Percentiles rank a stretch among this genome's conserved stretches.
Conservation (phyloP, 345 rosid species). For the Corymbia maculata region DNA sequence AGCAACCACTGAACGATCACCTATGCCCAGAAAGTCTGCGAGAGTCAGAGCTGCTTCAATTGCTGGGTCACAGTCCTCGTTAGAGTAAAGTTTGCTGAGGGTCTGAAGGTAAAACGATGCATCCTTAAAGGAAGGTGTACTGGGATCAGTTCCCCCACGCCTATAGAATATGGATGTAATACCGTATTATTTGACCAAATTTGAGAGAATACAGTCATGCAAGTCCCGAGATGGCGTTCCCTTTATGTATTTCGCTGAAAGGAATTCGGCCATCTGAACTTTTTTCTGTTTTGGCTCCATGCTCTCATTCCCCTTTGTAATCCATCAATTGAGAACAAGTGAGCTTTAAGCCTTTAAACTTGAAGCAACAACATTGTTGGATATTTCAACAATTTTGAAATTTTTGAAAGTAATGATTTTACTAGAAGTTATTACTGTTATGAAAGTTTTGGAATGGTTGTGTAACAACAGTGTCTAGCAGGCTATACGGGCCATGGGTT, state of each 20-base stretch:
- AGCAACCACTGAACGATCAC: not conserved
- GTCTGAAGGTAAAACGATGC: not conserved
- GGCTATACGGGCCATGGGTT: too few relatives aligned
- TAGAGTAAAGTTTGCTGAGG: not conserved
- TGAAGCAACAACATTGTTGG: not conserved
- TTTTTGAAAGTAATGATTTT: too few relatives aligned
- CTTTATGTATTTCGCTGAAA: not conserved
- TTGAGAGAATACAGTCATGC: not conserved
- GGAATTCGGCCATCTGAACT: not conserved
- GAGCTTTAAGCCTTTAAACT: not conserved
- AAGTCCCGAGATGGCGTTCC: fast-evolving
- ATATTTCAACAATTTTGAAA: too few relatives aligned
- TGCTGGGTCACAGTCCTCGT: not conserved
- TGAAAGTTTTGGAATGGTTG: too few relatives aligned
- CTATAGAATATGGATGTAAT: not conserved
- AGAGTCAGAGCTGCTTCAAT: not conserved
- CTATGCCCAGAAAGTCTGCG: not conserved
- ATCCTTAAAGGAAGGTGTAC: not conserved
- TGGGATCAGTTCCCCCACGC: not conserved
- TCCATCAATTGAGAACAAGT: not conserved
- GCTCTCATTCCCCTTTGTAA: not conserved
- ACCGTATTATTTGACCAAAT: not conserved
- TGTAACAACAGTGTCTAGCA: not conserved
- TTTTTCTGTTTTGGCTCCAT: not conserved
- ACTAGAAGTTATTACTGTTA: not conserved